Conservation (phyloP, 257 asterid species). For the Paulownia fortunei region DNA sequence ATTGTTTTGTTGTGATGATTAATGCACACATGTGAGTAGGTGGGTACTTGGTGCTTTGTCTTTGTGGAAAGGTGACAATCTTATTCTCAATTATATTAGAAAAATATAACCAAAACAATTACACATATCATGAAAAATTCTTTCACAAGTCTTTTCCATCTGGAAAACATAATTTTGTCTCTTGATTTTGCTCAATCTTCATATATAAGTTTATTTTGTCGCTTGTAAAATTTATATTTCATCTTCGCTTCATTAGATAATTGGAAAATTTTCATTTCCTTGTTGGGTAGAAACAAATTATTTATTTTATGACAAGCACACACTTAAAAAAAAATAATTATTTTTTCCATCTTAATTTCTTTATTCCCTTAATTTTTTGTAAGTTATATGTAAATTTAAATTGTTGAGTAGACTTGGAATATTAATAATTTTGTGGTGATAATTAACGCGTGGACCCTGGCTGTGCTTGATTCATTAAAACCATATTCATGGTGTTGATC, state of each 20-base stretch:
- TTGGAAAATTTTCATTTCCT: not conserved
- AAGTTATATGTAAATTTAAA: not conserved
- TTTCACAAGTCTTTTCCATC: slow-evolving; percentile 36
- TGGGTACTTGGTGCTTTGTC: slow-evolving; percentile 79
- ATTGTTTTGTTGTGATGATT: slow-evolving; percentile 76
- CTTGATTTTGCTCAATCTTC: not conserved
- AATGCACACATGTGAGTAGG: slow-evolving; percentile 81
- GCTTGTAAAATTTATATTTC: not conserved
- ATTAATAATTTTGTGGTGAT: slow-evolving; percentile 19
- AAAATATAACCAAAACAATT: not conserved
- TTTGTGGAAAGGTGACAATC: slow-evolving; percentile 52
- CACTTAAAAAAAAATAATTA: no score
- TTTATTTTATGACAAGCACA: no score
- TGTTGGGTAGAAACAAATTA: not conserved
- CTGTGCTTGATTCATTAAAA: slow-evolving; percentile 20
- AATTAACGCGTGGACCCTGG: slow-evolving; percentile 43
- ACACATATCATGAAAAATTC: not conserved
- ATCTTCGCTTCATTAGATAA: not conserved
- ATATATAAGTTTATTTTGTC: not conserved
- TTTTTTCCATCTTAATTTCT: no score
- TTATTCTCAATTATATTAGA: slow-evolving; percentile 31
- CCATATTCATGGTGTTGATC: not conserved
- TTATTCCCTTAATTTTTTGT: not conserved
- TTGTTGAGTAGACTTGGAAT: not conserved
- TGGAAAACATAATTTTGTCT: not conserved